Base-by-base conservation (phyloP, 2,329 filamentous ascomycete species). In the Fusarium veterinarium region DNA sequence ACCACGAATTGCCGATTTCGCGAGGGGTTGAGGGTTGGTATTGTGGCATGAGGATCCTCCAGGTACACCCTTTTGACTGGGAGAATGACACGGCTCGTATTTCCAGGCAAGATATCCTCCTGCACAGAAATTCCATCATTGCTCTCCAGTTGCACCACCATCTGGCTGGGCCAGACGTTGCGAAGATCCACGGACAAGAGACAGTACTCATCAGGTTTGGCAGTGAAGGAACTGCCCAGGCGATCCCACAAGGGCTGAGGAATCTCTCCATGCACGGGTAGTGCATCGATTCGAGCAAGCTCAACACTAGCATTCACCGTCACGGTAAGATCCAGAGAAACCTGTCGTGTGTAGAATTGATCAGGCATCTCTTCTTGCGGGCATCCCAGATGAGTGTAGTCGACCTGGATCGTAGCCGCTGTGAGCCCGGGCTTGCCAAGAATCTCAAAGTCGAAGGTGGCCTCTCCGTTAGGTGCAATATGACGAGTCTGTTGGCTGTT, bases 291-390 rank as follows among this genome's bases (percentile, higher is more conserved):
- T 41, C 94, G 89, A 38, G 91, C 88, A 14, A 98, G 85, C 77
- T 98, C 94, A 31, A 98, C 87, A 77, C 94, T 96, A 7, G 95
- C 93, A 78, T 98, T 98, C 52, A 98, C 95, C 9, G 95, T 98
- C 20, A 98, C 89, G 0, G 92, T 93, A 64, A 98, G 84, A 19
- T 94, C 93, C 33, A 97, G 86, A 23, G 91, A 91, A 20, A 97
- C 87, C 78, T 96, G 93, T 42, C 95, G 89, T 1, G 95, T 97
- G 78, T 95, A 94, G 78, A 97, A 97, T 38, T 90, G 87, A 40
- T 92, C 91, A 30, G 88, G 86, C 4, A 95, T 84, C 63, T 95
- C 90, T 17, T 89, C 87, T n/a, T 86, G 86, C 9, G 91, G 85
- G 37, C 90, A 87, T 3, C 93, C 93, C n/a, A 97, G 86, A 78